Evolutionary conservation across 140 eudicot species (phyloP).

Genomic region (Oenanthe javanica): DNA sequence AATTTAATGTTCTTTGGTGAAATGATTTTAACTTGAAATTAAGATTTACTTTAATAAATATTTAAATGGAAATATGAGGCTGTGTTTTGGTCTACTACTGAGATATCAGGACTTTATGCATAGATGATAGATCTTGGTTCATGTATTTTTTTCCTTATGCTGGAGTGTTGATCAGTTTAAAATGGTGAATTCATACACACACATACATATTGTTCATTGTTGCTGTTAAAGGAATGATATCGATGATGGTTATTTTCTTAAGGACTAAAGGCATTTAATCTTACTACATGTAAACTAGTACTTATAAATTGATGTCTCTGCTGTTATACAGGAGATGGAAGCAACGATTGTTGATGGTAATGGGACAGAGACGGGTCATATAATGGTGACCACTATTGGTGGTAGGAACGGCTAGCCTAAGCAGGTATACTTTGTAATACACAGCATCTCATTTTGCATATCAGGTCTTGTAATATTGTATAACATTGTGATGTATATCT

Average conservation of each 20-base stretch:
- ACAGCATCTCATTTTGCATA: not conserved
- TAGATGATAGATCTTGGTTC: not conserved
- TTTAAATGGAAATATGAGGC: not conserved
- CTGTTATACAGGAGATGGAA: conserved; percentile 60
- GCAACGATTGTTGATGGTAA: conserved; percentile 70
- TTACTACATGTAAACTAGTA: not conserved
- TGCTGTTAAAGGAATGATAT: not conserved
- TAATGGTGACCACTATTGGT: conserved; percentile 85
- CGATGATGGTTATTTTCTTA: not conserved
- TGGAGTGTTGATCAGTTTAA: not conserved
- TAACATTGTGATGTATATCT: conserved; percentile 8
- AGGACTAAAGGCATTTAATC: not conserved
- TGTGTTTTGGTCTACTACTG: not conserved
- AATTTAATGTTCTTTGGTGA: not conserved
- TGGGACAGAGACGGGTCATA: conserved; percentile 91
- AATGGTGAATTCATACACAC: not conserved
- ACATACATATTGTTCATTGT: not conserved
- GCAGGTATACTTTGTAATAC: conserved; percentile 33
- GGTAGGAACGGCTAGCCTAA: conserved; percentile 84
- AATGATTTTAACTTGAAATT: not conserved
- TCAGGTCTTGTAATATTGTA: not conserved
- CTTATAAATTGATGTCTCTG: not conserved
- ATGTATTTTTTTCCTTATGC: not conserved
- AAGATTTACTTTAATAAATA: not conserved
- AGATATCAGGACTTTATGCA: not conserved